phyloP scores from a whole-genome alignment of 2,329 filamentous ascomycete species.

The Torrubiella hemipterigena region DNA sequence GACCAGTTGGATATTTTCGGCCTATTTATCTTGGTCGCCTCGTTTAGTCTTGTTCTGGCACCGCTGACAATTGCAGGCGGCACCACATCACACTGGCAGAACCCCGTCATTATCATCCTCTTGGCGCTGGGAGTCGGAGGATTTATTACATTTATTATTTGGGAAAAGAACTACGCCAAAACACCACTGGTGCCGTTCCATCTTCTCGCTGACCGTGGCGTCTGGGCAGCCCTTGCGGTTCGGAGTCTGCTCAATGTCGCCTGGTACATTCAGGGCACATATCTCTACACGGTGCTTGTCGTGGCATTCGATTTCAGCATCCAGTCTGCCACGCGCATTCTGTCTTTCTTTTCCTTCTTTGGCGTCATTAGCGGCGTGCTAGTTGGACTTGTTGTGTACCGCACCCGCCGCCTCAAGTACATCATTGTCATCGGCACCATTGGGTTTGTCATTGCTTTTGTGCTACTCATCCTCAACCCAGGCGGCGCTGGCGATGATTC shows the following conservation, averaged over 20 bases:
- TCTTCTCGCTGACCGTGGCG: slow-evolving; percentile 44
- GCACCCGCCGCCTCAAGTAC: slow-evolving; percentile 39
- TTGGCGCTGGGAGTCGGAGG: slow-evolving; percentile 36
- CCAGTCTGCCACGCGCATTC: slow-evolving; percentile 41
- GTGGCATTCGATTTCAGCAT: slow-evolving; percentile 46
- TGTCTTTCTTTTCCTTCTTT: slow-evolving; percentile 39
- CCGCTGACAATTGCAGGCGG: slow-evolving; percentile 44
- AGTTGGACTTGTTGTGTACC: slow-evolving; percentile 38
- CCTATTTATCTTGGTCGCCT: slow-evolving; percentile 30
- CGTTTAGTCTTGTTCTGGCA: slow-evolving; percentile 34
- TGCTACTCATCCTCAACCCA: slow-evolving; percentile 41
- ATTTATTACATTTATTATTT: slow-evolving; percentile 36
- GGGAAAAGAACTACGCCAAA: slow-evolving; percentile 37
- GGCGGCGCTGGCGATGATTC: slow-evolving; percentile 29
- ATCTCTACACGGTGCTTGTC: slow-evolving; percentile 45
- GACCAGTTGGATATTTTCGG: slow-evolving; percentile 42
- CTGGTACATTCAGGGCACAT: slow-evolving; percentile 48
- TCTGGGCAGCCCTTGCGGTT: slow-evolving; percentile 49
- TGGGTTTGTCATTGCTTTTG: slow-evolving; percentile 44
- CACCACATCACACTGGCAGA: slow-evolving; percentile 32
- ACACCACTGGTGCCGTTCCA: slow-evolving; percentile 44
- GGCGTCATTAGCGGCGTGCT: slow-evolving; percentile 42
- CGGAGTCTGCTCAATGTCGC: slow-evolving; percentile 34
- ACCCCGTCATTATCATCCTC: slow-evolving; percentile 36
- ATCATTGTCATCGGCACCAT: slow-evolving; percentile 46